These are phyloP conservation scores for Arabidopsis arenosa DNA, from an alignment of 345 rosid species.

Conservation along the genomic window DNA sequence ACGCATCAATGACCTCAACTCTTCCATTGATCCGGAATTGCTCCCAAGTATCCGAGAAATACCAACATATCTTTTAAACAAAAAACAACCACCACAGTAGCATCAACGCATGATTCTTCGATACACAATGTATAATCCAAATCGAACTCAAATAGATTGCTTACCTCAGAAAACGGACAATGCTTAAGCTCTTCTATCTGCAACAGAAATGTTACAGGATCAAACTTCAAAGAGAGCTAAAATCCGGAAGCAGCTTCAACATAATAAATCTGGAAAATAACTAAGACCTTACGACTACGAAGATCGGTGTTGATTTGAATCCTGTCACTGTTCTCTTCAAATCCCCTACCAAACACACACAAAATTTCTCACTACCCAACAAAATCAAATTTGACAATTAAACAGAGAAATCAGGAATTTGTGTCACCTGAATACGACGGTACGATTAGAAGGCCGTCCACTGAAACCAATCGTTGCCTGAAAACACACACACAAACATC, in stretches of 20 bases:
- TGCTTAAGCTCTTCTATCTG: conserved; percentile 85
- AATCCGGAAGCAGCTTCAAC: background rate
- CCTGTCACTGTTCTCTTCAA: conserved; percentile 64
- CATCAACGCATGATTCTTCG: background rate
- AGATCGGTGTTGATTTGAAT: conserved; percentile 72
- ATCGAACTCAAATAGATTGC: background rate
- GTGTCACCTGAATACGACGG: conserved; percentile 75
- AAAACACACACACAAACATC: conserved; percentile 21
- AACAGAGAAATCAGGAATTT: background rate
- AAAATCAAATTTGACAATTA: background rate
- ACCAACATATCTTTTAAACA: conserved; percentile 71
- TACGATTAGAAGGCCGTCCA: conserved; percentile 87
- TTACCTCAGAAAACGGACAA: conserved; percentile 85
- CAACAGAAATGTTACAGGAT: conserved; percentile 24
- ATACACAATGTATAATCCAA: background rate
- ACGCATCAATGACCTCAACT: conserved; percentile 72
- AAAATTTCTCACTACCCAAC: background rate
- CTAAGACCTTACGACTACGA: conserved; percentile 69
- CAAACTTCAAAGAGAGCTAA: background rate
- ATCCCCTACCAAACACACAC: conserved; percentile 60
- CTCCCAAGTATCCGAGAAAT: conserved; percentile 89
- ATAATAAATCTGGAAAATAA: background rate
- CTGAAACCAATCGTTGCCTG: conserved; percentile 81
- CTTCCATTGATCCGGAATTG: conserved; percentile 86
- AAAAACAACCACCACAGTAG: background rate